phyloP scores from a whole-genome alignment of 805 yeast genomes.

The Tetrapisispora fleetii region DNA sequence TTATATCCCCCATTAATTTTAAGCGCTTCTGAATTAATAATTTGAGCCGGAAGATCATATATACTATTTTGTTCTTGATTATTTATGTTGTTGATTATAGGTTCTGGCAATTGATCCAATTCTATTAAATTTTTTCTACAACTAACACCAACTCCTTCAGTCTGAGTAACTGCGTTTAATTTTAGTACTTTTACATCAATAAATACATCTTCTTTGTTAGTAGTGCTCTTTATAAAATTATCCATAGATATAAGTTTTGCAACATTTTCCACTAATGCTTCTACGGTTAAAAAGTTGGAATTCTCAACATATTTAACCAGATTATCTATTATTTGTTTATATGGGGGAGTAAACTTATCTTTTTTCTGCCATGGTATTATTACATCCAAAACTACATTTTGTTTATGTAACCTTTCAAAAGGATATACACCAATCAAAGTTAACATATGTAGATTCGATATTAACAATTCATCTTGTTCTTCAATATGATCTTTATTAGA shows the following conservation, averaged over 20 bases:
- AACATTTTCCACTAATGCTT: constrained; percentile 72
- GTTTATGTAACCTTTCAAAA: constrained; percentile 76
- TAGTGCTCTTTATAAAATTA: constrained; percentile 32
- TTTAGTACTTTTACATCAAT: constrained; percentile 61
- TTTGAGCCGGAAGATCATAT: constrained; percentile 28
- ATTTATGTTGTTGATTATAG: not conserved
- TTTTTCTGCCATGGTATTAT: constrained; percentile 34
- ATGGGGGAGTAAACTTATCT: constrained; percentile 7
- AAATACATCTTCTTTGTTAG: constrained; percentile 11
- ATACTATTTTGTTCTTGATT: constrained; percentile 3
- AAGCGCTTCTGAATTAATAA: constrained; percentile 32
- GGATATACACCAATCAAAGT: constrained; percentile 91
- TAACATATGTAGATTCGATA: constrained; percentile 46
- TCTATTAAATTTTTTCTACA: constrained; percentile 41
- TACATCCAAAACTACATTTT: constrained; percentile 55
- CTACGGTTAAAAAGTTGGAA: constrained; percentile 86
- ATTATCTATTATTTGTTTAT: constrained; percentile 37
- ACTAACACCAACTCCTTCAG: constrained; percentile 86
- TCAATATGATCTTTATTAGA: not conserved
- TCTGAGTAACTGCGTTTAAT: constrained; percentile 78
- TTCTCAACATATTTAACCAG: constrained; percentile 55
- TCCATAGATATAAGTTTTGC: constrained; percentile 46
- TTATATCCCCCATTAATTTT: not conserved
- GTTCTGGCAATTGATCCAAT: constrained; percentile 17
- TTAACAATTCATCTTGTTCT: constrained; percentile 22